Percentiles rank a stretch among this genome's conserved stretches.
phyloP scores from a whole-genome alignment of 2,329 filamentous ascomycete species.

The Epichloe aotearoae region DNA sequence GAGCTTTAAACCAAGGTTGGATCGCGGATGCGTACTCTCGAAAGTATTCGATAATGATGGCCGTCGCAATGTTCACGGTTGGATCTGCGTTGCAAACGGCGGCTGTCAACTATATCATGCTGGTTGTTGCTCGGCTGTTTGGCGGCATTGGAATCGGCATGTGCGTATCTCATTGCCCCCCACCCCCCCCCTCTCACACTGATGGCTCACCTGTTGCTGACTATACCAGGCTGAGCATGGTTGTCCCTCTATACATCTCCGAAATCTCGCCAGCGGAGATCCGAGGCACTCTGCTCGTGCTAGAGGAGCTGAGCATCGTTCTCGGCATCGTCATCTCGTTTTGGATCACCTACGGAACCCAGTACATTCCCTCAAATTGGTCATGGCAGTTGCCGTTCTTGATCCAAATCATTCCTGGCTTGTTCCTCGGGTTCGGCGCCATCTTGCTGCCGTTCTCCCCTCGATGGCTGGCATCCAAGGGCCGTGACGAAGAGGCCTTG shows the following conservation, averaged over 20 bases:
- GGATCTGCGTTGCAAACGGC: conserved; percentile 30
- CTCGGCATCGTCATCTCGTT: conserved; percentile 19
- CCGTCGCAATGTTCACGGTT: conserved; percentile 23
- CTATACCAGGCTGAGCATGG: conserved; percentile 14
- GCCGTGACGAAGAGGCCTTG: conserved; percentile 13
- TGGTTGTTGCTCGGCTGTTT: conserved; percentile 28
- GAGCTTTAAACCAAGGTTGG: conserved; percentile 29
- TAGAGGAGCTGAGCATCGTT: conserved; percentile 24
- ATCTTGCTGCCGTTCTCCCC: conserved; percentile 15
- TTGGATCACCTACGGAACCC: conserved; percentile 19
- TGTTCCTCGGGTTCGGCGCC: conserved; percentile 13
- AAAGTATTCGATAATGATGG: conserved; percentile 20
- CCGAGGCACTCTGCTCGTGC: conserved; percentile 31
- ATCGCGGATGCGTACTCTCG: conserved; percentile 20
- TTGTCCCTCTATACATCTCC: conserved; percentile 29
- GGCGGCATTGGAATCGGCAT: conserved; percentile 30
- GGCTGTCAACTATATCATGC: conserved; percentile 26
- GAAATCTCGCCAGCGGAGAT: conserved; percentile 35
- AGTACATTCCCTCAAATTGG: conserved; percentile 13
- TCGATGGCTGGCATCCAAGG: conserved; percentile 15
- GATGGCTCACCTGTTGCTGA: background rate
- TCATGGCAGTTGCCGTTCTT: conserved; percentile 19
- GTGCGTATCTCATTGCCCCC: conserved; percentile 5
- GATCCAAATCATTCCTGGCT: conserved; percentile 16
- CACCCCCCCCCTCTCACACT: background rate